phyloP scores from a whole-genome alignment of 306 rosid genomes.

The Cicer judaicum region DNA sequence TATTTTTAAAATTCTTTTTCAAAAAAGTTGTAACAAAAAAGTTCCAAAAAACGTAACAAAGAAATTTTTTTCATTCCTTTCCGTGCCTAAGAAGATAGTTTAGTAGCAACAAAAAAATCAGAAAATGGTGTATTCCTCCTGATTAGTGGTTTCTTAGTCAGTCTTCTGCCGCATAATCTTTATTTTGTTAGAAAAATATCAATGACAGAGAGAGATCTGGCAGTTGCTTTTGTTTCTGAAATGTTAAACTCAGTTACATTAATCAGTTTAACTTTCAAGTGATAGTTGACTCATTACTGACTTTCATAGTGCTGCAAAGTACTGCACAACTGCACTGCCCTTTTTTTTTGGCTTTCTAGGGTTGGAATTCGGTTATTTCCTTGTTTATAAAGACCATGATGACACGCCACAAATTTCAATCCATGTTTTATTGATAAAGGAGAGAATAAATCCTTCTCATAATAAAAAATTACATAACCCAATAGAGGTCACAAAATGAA shows the following conservation, averaged over 20 bases:
- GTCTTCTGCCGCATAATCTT: neutral
- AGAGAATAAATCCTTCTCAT: conserved; percentile 38
- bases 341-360: neutral
- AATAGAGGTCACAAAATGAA: conserved; percentile 46
- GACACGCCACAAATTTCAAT: conserved; percentile 36
- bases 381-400: conserved; percentile 13
- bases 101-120: too few species aligned
- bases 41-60: too few species aligned
- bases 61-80: too few species aligned
- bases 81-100: too few species aligned
- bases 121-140: neutral
- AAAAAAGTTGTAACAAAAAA: too few species aligned
- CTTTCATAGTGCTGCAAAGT: conserved; percentile 14
- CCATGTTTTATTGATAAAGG: conserved; percentile 52
- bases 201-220: conserved; percentile 2
- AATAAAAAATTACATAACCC: conserved; percentile 43
- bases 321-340: neutral
- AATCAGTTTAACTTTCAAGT: conserved; percentile 1
- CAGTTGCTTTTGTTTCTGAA: neutral
- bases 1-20: too few species aligned
- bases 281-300: neutral
- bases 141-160: conserved; percentile 1
- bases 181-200: neutral
- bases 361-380: conserved; percentile 17
- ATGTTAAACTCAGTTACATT: conserved; percentile 22